These are phyloP conservation scores for Taxillus chinensis DNA, from an alignment of 164 flowering plant genomes.

Conservation along the genomic window DNA sequence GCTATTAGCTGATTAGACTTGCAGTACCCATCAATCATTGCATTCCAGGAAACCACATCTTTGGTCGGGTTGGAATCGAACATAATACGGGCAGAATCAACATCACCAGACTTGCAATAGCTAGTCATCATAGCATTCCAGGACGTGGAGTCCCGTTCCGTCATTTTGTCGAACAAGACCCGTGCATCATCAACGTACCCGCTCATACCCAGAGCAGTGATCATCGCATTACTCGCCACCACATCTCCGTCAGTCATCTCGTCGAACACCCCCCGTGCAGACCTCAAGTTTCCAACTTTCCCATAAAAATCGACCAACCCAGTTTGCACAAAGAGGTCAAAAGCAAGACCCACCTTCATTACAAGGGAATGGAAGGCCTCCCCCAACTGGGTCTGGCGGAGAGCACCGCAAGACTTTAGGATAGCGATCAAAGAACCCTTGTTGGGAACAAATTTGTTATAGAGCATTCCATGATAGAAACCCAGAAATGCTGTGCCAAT, in stretches of 20 bases:
- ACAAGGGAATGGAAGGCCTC: slow-evolving; percentile 23
- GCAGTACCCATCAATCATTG: slow-evolving; percentile 35
- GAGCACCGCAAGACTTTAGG: slow-evolving; percentile 19
- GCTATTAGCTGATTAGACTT: slow-evolving; percentile 11
- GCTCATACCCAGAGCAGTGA: slow-evolving; percentile 18
- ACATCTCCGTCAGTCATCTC: slow-evolving; percentile 37
- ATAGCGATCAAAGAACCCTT: slow-evolving; percentile 14
- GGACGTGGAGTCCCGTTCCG: slow-evolving; percentile 17
- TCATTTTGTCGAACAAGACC: slow-evolving; percentile 30
- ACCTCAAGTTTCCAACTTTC: slow-evolving; percentile 24
- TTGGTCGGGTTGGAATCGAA: slow-evolving; percentile 26
- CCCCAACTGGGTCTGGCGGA: slow-evolving; percentile 13
- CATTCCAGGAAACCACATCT: slow-evolving; percentile 34
- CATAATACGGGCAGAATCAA: slow-evolving; percentile 18
- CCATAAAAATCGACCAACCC: slow-evolving; percentile 39
- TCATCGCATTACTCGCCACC: slow-evolving; percentile 32
- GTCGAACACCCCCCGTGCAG: slow-evolving; percentile 25
- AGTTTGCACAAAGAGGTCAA: slow-evolving; percentile 26
- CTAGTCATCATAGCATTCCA: slow-evolving; percentile 35
- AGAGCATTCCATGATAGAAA: slow-evolving; percentile 19
- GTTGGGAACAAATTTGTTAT: slow-evolving; percentile 13
- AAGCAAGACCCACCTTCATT: slow-evolving; percentile 23
- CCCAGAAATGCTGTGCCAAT: slow-evolving; percentile 6
- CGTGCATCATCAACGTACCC: slow-evolving; percentile 18
- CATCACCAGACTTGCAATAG: slow-evolving; percentile 25